phyloP scores from a whole-genome alignment of 2,329 filamentous ascomycete species.

The Trichoderma sp. region DNA sequence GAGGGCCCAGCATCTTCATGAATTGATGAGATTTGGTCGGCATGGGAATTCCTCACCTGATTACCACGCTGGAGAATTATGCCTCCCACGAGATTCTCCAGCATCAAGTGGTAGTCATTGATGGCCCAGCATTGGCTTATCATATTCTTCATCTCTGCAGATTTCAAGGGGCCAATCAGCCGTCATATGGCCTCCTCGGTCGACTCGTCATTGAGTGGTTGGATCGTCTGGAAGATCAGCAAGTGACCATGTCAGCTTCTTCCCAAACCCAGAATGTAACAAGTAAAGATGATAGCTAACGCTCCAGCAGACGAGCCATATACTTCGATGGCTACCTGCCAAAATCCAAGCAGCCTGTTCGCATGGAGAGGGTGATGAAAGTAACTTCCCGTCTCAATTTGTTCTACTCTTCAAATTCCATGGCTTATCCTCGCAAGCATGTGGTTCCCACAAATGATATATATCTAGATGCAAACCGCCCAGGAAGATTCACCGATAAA shows the following conservation, averaged over 20 bases:
- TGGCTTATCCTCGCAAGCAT: constrained; percentile 28
- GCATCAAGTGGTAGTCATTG: constrained; percentile 54
- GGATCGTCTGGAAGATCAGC: constrained; percentile 50
- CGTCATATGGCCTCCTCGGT: constrained; percentile 63
- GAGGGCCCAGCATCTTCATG: neutral
- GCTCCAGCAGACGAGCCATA: constrained; percentile 50
- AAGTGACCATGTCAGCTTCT: constrained; percentile 58
- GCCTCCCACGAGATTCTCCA: constrained; percentile 42
- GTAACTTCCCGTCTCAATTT: constrained; percentile 55
- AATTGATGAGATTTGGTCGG: neutral
- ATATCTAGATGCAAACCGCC: constrained; percentile 28
- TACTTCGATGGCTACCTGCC: constrained; percentile 88
- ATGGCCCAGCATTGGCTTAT: constrained; percentile 77
- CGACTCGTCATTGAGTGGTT: constrained; percentile 61
- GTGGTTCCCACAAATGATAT: constrained; percentile 20
- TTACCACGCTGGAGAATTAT: constrained; percentile 51
- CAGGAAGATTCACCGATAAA: constrained; percentile 28
- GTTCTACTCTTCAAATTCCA: constrained; percentile 36
- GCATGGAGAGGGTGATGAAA: constrained; percentile 58
- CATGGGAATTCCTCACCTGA: constrained; percentile 62
- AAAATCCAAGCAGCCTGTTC: constrained; percentile 57
- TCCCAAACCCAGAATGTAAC: neutral
- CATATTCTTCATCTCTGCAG: constrained; percentile 61
- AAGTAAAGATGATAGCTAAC: constrained; percentile 3
- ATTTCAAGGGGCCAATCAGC: constrained; percentile 50